These are phyloP conservation scores for Ambrosiella cleistominuta DNA, from an alignment of 2,329 filamentous ascomycete species.

Conservation along the genomic window DNA sequence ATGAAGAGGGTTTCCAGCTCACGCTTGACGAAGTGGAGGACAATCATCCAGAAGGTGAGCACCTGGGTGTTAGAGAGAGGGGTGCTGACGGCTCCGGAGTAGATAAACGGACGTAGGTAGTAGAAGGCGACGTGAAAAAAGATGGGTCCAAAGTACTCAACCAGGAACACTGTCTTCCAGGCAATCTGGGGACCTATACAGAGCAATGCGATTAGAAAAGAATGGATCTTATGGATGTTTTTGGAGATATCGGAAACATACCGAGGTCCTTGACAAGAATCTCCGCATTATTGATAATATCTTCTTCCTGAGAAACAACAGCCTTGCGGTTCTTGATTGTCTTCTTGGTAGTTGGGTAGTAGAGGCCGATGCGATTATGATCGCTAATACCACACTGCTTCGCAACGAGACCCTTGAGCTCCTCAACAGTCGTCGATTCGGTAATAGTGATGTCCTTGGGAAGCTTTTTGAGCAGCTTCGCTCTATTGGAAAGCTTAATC, in stretches of 20 bases:
- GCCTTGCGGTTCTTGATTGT: constrained; percentile 45
- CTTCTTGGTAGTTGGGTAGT: constrained; percentile 42
- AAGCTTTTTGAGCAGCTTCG: constrained; percentile 35
- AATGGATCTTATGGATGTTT: background rate
- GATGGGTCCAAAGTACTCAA: constrained; percentile 88
- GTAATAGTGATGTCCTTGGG: constrained; percentile 32
- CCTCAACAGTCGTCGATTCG: constrained; percentile 37
- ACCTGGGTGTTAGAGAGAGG: constrained; percentile 50
- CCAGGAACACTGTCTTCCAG: constrained; percentile 85
- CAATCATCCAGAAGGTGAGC: constrained; percentile 55
- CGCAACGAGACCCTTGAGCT: constrained; percentile 39
- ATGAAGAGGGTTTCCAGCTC: constrained; percentile 89
- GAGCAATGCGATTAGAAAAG: constrained; percentile 3
- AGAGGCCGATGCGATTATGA: constrained; percentile 44
- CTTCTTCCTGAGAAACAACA: constrained; percentile 29
- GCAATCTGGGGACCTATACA: constrained; percentile 61
- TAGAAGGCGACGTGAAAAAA: constrained; percentile 65
- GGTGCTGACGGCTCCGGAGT: constrained; percentile 27
- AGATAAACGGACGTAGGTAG: constrained; percentile 49
- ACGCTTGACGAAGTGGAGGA: constrained; percentile 81
- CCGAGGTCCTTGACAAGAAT: constrained; percentile 88
- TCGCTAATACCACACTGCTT: constrained; percentile 33
- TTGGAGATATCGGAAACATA: constrained; percentile 24
- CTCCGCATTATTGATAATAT: constrained; percentile 32
- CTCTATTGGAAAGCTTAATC: constrained; percentile 27